phyloP scores from a whole-genome alignment of 2,329 filamentous ascomycete species.

The Fusarium sp. region DNA sequence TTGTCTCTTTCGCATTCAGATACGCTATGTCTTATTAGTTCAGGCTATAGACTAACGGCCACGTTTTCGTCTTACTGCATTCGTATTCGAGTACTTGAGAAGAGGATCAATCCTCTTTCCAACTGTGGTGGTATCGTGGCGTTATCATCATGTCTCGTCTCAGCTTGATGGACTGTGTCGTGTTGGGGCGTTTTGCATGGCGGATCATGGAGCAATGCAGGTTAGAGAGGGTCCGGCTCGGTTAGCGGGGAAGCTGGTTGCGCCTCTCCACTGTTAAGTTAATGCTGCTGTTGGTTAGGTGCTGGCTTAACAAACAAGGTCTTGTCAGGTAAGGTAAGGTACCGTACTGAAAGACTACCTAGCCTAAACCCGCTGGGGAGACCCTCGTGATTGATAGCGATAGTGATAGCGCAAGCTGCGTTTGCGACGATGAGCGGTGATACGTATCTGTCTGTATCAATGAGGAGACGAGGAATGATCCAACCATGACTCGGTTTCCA shows the following conservation, averaged over 20 bases:
- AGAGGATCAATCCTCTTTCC: background rate
- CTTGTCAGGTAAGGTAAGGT: slow-evolving; percentile 1
- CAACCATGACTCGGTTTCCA: slow-evolving; percentile 34
- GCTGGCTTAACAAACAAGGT: slow-evolving; percentile 30
- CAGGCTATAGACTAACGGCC: background rate
- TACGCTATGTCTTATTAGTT: background rate
- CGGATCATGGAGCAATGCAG: slow-evolving; percentile 26
- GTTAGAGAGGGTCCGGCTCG: slow-evolving; percentile 29
- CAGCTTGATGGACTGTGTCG: slow-evolving; percentile 7
- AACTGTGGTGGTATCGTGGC: background rate
- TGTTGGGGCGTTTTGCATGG: slow-evolving; percentile 31
- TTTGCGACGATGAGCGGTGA: slow-evolving; percentile 19
- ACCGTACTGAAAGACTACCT: slow-evolving; percentile 23
- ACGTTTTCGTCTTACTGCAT: background rate
- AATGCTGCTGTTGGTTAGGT: slow-evolving; percentile 4
- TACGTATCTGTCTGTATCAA: slow-evolving; percentile 14
- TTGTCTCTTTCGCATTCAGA: background rate
- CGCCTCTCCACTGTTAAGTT: slow-evolving; percentile 42
- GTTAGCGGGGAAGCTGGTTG: slow-evolving; percentile 39
- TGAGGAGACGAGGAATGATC: slow-evolving; percentile 13
- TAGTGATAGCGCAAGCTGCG: slow-evolving; percentile 10
- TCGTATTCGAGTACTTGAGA: background rate
- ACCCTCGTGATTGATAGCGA: slow-evolving; percentile 43
- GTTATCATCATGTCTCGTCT: slow-evolving; percentile 20
- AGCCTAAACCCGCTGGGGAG: slow-evolving; percentile 20